phyloP scores from a whole-genome alignment of 192 early-diverging fungal species.

The Rhizoclosmatium globosum region DNA sequence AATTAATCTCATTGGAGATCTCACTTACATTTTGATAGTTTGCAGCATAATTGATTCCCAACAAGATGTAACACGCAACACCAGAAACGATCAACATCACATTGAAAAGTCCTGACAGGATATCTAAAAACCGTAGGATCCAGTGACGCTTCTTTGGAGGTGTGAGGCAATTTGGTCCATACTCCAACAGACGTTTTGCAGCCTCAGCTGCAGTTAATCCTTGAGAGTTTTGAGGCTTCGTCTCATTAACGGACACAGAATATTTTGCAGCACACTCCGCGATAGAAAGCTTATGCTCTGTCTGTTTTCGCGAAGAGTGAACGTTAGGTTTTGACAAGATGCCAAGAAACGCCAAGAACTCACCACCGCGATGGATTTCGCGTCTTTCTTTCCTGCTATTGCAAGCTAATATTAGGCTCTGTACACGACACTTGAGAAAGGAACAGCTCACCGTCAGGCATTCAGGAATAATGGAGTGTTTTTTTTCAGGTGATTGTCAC shows the following conservation, averaged over 20 bases:
- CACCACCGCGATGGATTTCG: too few relatives aligned
- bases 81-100: constrained; percentile 80
- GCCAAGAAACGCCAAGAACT: too few relatives aligned
- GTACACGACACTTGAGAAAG: too few relatives aligned
- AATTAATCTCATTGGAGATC: neutral
- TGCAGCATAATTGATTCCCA: constrained; percentile 71
- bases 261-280: constrained; percentile 60
- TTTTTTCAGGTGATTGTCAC: too few relatives aligned
- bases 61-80: constrained; percentile 79
- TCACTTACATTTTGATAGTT: constrained; percentile 79
- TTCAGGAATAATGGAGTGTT: too few relatives aligned
- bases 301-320: constrained; percentile 21
- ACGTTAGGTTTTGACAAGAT: too few relatives aligned
- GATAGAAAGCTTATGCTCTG: constrained; percentile 68
- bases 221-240: constrained; percentile 67
- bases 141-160: constrained; percentile 82
- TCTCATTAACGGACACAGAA: constrained; percentile 56
- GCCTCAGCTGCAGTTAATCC: constrained; percentile 72
- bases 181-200: constrained; percentile 58
- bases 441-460: too few relatives aligned
- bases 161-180: constrained; percentile 83
- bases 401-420: too few relatives aligned
- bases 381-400: too few relatives aligned
- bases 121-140: constrained; percentile 74
- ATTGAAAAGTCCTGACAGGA: constrained; percentile 84